Base-by-base conservation (phyloP, 1,284 basidiomycete species). In the Anthracocystis panici-leucophaei region DNA sequence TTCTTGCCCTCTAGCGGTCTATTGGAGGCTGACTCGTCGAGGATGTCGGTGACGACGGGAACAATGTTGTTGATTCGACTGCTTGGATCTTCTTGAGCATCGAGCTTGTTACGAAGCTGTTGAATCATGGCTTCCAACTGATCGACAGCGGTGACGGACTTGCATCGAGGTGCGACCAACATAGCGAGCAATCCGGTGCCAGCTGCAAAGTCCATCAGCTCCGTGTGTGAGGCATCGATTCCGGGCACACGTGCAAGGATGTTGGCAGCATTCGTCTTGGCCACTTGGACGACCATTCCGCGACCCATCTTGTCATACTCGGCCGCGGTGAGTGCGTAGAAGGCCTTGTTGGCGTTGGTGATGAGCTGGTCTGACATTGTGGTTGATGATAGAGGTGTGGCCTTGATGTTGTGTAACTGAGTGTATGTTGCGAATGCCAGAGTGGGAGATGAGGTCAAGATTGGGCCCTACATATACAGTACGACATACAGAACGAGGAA, bases 161-260 rank as follows among this genome's bases (percentile, higher is more conserved):
- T 61, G 59, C 65, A 69, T 5, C 52, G 70, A 1, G 75, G 70
- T 7, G 75, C 63, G 10, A 77, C 35, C 5, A 77, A 29, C 57
- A 66, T 73, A 21, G 75, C 66, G 2, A 73, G 51, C 56, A 77
- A 44, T 2, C 75, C 75, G 5, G 75, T 77, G 6, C 75, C 72
- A 5, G 72, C 66, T 0, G 67, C 72, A 49, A 70, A 75, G 40
- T 75, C 72, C 66, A 75, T 63, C 33, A 75, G 25, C 40, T 70
- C 60, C 5, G 59, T 62, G 2, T 33, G 42, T 5, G 51, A 44
- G 3, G 52, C 14, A 3, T 52, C 31, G 23, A 75, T 60, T 3
- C 45, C 57, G 9, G 73, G 67, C 0, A 75, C 54, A 3, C 67
- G 64, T 11, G 58, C 57, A 14, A 75, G 73, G 23, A 75, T 75